Evolutionary conservation across 169 alveolate genomes (phyloP).

Genomic region (Condylostoma magnum): DNA sequence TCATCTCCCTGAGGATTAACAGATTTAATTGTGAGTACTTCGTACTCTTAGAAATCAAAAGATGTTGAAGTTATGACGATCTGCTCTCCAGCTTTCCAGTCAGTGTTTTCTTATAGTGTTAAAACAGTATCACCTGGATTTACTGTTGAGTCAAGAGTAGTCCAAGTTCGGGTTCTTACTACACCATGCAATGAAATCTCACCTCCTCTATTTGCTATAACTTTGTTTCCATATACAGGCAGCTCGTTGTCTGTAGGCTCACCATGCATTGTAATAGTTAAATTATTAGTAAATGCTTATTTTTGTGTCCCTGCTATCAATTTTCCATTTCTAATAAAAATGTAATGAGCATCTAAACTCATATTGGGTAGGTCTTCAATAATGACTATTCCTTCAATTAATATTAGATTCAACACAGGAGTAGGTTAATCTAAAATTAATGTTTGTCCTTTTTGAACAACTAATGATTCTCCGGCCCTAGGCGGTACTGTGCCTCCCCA

Average conservation of each 20-base stretch:
- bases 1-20: conserved; percentile 9
- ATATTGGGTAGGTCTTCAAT: conserved; percentile 41
- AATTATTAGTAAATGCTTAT: conserved; percentile 38
- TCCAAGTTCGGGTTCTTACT: conserved; percentile 51
- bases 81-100: conserved; percentile 71
- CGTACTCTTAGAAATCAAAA: conserved; percentile 46
- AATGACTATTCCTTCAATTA: conserved; percentile 59
- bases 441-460: conserved; percentile 59
- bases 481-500: conserved; percentile 81
- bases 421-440: conserved; percentile 53
- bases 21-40: conserved; percentile 35
- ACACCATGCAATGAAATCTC: conserved; percentile 59
- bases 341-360: conserved; percentile 65
- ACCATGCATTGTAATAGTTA: conserved; percentile 67
- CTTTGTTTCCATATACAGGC: conserved; percentile 67
- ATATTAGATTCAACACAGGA: conserved; percentile 47
- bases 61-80: conserved; percentile 64
- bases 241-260: conserved; percentile 32
- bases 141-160: conserved; percentile 45
- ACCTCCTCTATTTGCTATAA: conserved; percentile 52
- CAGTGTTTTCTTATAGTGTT: conserved; percentile 39
- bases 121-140: conserved; percentile 27
- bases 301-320: conserved; percentile 63
- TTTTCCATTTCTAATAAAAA: conserved; percentile 54
- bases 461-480: conserved; percentile 62